A percentile compares a stretch with the other conserved stretches of the same genome.
Evolutionary conservation across 257 asterid species (phyloP).

Genomic region (Nicotiana attenuata): DNA sequence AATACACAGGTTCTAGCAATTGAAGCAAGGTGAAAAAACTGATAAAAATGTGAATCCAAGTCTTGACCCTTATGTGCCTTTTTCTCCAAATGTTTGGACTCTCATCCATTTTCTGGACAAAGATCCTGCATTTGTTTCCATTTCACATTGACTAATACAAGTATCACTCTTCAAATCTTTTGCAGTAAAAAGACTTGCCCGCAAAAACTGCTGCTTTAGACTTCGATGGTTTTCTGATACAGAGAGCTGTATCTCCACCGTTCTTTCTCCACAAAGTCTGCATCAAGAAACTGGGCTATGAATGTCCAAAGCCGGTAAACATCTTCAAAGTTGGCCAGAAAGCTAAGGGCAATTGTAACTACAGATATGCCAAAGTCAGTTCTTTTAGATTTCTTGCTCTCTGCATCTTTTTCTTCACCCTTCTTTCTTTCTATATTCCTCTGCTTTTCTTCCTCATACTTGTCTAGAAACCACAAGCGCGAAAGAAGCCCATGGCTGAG

Average conservation of each 20-base stretch:
- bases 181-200: neutral
- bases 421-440: conserved; percentile 27
- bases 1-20: neutral
- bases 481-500: conserved; percentile 56
- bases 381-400: conserved; percentile 21
- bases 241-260: conserved; percentile 89
- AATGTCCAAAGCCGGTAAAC: conserved; percentile 78
- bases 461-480: conserved; percentile 56
- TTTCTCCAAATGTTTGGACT: neutral
- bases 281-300: conserved; percentile 78
- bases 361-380: conserved; percentile 36
- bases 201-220: conserved; percentile 20
- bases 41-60: neutral
- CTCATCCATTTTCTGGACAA: neutral
- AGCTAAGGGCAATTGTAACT: conserved; percentile 67
- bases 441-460: conserved; percentile 43
- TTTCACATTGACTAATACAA: neutral
- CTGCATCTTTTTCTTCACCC: conserved; percentile 23
- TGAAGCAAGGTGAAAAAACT: neutral
- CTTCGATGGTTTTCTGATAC: conserved; percentile 71
- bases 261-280: conserved; percentile 92
- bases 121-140: neutral
- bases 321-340: conserved; percentile 79
- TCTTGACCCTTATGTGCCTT: neutral
- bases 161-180: neutral